Conservation (phyloP, 306 rosid species). For the Alnus rubra region DNA sequence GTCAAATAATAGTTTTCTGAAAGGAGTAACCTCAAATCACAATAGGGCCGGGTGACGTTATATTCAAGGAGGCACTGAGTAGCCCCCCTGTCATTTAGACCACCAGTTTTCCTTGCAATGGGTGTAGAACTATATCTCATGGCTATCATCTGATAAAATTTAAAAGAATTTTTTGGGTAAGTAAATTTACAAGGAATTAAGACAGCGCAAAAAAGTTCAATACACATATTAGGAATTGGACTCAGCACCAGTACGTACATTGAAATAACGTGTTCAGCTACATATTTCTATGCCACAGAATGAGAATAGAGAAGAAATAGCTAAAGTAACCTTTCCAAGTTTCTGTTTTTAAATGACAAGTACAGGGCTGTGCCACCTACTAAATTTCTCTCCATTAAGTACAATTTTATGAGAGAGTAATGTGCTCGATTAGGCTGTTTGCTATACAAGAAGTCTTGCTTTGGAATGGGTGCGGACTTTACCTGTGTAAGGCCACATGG, state of each 20-base stretch:
- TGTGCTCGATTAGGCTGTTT: neutral
- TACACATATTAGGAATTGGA: neutral
- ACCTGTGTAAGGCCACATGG: conserved; percentile 99
- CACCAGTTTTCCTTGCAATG: conserved; percentile 91
- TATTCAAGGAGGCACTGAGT: conserved; percentile 8
- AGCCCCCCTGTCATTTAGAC: conserved; percentile 86
- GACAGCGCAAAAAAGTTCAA: neutral
- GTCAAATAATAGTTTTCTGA: conserved; percentile 1
- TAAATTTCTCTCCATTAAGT: conserved; percentile 4
- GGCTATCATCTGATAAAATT: conserved; percentile 77
- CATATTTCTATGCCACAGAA: neutral
- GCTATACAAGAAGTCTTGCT: conserved; percentile 21
- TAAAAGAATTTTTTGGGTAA: neutral
- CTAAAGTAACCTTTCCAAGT: neutral
- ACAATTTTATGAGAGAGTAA: conserved; percentile 1
- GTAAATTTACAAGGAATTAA: neutral
- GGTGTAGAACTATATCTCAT: conserved; percentile 96
- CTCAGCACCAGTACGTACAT: neutral
- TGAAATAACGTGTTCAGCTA: neutral
- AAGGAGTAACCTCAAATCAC: conserved; percentile 17
- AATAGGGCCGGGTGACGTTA: neutral
- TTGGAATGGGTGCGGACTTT: conserved; percentile 20
- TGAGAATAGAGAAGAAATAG: neutral
- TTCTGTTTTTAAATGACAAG: neutral
- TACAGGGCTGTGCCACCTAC: neutral